Conservation (phyloP, 2,329 filamentous ascomycete species). For the Nectriaceae sp. region DNA sequence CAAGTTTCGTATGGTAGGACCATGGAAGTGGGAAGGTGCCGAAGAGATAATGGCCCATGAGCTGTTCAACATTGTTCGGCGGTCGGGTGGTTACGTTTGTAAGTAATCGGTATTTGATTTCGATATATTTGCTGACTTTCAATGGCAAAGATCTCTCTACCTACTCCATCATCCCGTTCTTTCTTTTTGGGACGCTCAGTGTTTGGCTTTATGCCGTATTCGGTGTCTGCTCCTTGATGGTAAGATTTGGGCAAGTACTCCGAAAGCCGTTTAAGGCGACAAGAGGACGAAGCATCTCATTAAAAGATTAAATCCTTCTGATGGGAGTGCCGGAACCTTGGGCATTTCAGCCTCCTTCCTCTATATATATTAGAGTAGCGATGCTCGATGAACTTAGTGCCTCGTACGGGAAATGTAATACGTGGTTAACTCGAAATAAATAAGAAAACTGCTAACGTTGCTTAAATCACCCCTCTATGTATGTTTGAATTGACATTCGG, state of each 20-base stretch:
- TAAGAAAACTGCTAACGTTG: no score
- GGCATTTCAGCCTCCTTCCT: no score
- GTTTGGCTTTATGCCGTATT: slow-evolving; percentile 26
- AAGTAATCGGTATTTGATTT: slow-evolving; percentile 28
- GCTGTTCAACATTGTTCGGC: slow-evolving; percentile 40
- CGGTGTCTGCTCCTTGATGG: slow-evolving; percentile 11
- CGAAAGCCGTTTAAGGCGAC: no score
- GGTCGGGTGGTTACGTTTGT: slow-evolving; percentile 40
- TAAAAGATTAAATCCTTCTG: no score
- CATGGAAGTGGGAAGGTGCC: slow-evolving; percentile 42
- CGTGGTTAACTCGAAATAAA: no score
- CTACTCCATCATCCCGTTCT: slow-evolving; percentile 38
- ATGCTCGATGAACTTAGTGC: no score
- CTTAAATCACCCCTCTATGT: no score
- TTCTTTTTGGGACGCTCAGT: slow-evolving; percentile 38
- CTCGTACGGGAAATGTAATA: no score
- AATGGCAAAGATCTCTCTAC: slow-evolving; percentile 32
- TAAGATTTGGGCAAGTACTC: background rate
- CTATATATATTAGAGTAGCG: no score
- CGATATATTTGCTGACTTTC: slow-evolving; percentile 11
- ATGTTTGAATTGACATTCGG: no score
- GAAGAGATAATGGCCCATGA: slow-evolving; percentile 42
- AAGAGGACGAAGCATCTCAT: no score
- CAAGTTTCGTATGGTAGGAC: slow-evolving; percentile 49
- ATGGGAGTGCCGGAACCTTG: no score